Percentiles rank a stretch among this genome's conserved stretches.
Conservation (phyloP, 2,329 filamentous ascomycete species). For the Colletotrichum sojae region DNA sequence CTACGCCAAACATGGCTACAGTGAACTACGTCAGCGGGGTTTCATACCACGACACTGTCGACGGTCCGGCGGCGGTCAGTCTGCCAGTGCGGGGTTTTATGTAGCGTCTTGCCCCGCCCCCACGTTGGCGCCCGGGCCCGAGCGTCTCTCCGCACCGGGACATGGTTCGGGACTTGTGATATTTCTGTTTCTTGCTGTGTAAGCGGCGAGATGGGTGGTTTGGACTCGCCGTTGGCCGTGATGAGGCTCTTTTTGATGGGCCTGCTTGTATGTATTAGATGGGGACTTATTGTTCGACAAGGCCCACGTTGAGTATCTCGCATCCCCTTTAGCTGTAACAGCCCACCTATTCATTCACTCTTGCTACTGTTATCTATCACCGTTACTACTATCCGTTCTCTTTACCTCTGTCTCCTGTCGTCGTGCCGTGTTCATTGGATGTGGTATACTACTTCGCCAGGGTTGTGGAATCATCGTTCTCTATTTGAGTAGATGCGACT, state of each 20-base stretch:
- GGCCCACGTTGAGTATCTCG: too few species aligned
- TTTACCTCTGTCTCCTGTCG: too few species aligned
- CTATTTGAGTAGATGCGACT: not conserved
- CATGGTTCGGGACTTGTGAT: constrained; percentile 21
- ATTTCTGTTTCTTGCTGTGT: not conserved
- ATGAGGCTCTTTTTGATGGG: not conserved
- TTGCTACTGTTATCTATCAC: too few species aligned
- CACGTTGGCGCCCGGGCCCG: constrained; percentile 10
- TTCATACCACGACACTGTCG: not conserved
- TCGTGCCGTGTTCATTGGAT: too few species aligned
- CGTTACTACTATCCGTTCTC: too few species aligned
- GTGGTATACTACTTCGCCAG: too few species aligned
- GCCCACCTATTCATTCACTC: too few species aligned
- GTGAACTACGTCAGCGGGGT: not conserved
- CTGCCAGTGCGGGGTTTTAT: constrained; percentile 16
- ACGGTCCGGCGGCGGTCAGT: not conserved
- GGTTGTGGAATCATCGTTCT: too few species aligned
- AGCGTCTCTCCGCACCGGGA: constrained; percentile 12
- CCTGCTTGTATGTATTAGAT: too few species aligned
- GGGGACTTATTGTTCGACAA: too few species aligned
- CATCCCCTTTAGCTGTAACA: too few species aligned
- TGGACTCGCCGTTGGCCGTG: not conserved
- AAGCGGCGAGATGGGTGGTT: not conserved
- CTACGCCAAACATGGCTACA: not conserved
- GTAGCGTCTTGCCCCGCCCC: constrained; percentile 34